These are phyloP conservation scores for Phytopythium ostracodes DNA, from an alignment of 352 stramenopile species.

Conservation along the genomic window DNA sequence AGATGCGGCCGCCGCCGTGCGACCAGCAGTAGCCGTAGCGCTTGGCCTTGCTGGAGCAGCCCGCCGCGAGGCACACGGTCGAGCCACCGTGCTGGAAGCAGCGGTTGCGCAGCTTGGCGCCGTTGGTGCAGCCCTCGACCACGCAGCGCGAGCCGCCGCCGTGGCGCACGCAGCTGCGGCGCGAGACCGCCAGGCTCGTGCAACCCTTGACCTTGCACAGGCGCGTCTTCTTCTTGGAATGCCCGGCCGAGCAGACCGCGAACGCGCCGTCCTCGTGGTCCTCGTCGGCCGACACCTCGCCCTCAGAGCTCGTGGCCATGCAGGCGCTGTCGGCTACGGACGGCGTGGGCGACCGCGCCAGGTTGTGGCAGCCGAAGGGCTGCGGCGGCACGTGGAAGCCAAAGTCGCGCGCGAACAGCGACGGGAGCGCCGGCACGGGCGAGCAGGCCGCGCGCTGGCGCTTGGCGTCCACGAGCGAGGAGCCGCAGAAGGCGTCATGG, in stretches of 20 bases:
- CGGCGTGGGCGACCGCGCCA: conserved; percentile 13
- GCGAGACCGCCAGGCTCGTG: conserved; percentile 55
- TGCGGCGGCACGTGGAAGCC: not conserved
- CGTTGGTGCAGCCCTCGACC: conserved; percentile 56
- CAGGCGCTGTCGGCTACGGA: conserved; percentile 13
- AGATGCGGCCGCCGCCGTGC: conserved; percentile 71
- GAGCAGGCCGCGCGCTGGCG: conserved; percentile 2
- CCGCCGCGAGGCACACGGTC: conserved; percentile 57
- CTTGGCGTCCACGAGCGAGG: conserved; percentile 12
- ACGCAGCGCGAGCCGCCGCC: conserved; percentile 42
- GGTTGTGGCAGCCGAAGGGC: not conserved
- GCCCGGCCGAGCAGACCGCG: not conserved
- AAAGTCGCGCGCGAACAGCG: conserved; percentile 12
- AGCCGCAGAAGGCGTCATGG: not conserved
- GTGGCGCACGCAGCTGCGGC: conserved; percentile 42
- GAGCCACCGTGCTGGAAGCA: conserved; percentile 78
- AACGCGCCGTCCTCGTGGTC: conserved; percentile 4
- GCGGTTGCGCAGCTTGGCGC: conserved; percentile 67
- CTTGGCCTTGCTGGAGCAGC: conserved; percentile 71
- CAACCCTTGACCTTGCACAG: conserved; percentile 64
- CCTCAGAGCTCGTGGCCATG: conserved; percentile 20
- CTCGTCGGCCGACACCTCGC: conserved; percentile 29
- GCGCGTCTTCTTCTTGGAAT: conserved; percentile 43
- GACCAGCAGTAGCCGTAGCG: conserved; percentile 83
- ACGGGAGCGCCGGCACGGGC: conserved; percentile 10